Base-by-base conservation (phyloP, 306 rosid genomes). In the Crotalaria pallida region DNA sequence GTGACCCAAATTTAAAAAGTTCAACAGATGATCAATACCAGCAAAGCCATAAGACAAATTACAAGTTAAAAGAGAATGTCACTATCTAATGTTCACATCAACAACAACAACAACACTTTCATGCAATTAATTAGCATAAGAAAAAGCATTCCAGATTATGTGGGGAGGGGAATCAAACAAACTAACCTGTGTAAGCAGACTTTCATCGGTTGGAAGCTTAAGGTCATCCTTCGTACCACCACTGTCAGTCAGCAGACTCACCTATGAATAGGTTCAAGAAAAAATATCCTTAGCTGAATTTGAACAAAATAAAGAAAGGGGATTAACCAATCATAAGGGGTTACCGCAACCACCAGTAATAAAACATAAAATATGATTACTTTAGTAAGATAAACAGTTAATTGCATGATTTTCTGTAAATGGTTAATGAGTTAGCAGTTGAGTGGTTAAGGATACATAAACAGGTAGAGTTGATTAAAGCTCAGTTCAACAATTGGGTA, bases 181-280 rank as follows among this genome's bases (percentile, higher is more conserved):
- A 33, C 85, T 53, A 41, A 93, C 97, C 96, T 93, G 98, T 31
- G 84, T 0, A 56, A 87, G 94, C 88, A 93, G 86, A 88, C 0
- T 68, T 0, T 93, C 98, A 90, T 93, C 97, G 80, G 92, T 79
- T 73, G 98, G 98, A 79, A 93, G 98, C 80, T 77, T 88, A 51
- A 93, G 96, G 81, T 90, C 98, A 87, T 93, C 97, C 86, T 93
- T 93, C 18, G 98, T 93, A 65, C 70, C 84, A 16, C 98, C 98
- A 78, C 40, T 81, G n/a, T 93, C 98, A 45, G 97, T 93, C 83
- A 93, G 87, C 80, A 93, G 84, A 79, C 98, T 93, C 88, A 93
- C 93, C 98, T 93, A 80, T 26, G 58, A 73, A 33, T 67, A 73
- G 11, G 43, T 38, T 62, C 18, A 65, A 49, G 51, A 27, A 15